phyloP scores from a whole-genome alignment of 371 early-diverging fungal genomes.

The Mucor mucedo region DNA sequence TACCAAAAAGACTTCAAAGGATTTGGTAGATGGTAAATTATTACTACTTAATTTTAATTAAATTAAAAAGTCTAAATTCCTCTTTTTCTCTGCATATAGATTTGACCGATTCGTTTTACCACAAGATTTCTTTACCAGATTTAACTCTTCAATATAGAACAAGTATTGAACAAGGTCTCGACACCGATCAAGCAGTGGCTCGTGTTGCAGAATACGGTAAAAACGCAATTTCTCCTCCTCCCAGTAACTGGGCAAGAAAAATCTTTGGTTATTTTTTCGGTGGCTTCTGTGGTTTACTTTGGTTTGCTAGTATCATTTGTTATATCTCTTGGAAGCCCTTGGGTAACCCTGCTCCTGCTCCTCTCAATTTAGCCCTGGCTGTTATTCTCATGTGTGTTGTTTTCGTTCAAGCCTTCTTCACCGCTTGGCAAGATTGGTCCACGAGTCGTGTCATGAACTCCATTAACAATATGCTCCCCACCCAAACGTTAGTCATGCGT shows the following conservation, averaged over 20 bases:
- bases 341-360: conserved; percentile 42
- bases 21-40: conserved; percentile 35
- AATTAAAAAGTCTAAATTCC: neutral
- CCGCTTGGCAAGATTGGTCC: conserved; percentile 78
- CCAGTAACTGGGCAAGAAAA: conserved; percentile 52
- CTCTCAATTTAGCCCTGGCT: conserved; percentile 42
- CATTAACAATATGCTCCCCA: conserved; percentile 74
- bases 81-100: conserved; percentile 12
- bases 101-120: conserved; percentile 27
- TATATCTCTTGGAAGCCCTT: conserved; percentile 49
- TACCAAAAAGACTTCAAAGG: conserved; percentile 19
- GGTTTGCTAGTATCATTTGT: conserved; percentile 51
- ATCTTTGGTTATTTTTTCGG: conserved; percentile 47
- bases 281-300: conserved; percentile 47
- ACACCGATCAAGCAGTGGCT: conserved; percentile 34
- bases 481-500: conserved; percentile 62
- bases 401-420: conserved; percentile 66
- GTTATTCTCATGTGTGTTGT: conserved; percentile 62
- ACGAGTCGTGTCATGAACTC: conserved; percentile 75
- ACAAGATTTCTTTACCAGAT: conserved; percentile 39
- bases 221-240: conserved; percentile 53
- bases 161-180: conserved; percentile 47
- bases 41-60: neutral
- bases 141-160: conserved; percentile 53
- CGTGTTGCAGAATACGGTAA: conserved; percentile 55